Base-by-base conservation (phyloP, 306 rosid genomes). In the Inga laurina region DNA sequence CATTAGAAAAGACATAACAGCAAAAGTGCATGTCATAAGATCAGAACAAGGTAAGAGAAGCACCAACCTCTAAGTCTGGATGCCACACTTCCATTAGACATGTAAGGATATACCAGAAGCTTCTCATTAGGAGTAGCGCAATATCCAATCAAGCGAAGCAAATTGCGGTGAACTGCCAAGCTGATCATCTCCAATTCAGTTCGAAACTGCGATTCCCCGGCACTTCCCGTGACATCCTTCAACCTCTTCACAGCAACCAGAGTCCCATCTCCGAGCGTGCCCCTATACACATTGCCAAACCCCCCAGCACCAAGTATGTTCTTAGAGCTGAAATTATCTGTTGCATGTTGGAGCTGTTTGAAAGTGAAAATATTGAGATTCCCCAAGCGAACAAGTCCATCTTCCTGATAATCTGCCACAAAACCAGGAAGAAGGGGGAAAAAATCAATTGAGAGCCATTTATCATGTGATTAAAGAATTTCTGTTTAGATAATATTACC, bases 161-260 rank as follows among this genome's bases (percentile, higher is more conserved):
- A 87, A 85, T 96, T 90, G 74, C 99, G 89, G 78, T 96, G 99
- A 52, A 96, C 97, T 27, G 99, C 99, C 73, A 96, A 90, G 88
- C 99, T 93, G 86, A 96, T 96, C 99, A 96, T 96, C 89, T 96
- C 99, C 84, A 93, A 81, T 83, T 96, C 99, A 3, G 99, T 96
- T 84, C 88, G 90, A 77, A 93, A 96, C 88, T 96, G 99, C 0
- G 93, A 92, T 70, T 96, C 99, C 0, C 99, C 99, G 11, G 98
- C 92, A 30, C 94, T 90, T 78, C 98, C 99, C 10, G 89, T 88
- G 2, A 93, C 92, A 80, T 96, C 98, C 83, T 96, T 96, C 75
- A 96, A 86, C 87, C 99, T 93, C 88, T 96, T 96, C 83, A 96
- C 99, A 2, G 99, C 99, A 62, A 96, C 97, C 87, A 92, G 79